These are phyloP conservation scores for Talaromyces sp. DNA, from an alignment of 2,329 filamentous ascomycete genomes.

Conservation along the genomic window DNA sequence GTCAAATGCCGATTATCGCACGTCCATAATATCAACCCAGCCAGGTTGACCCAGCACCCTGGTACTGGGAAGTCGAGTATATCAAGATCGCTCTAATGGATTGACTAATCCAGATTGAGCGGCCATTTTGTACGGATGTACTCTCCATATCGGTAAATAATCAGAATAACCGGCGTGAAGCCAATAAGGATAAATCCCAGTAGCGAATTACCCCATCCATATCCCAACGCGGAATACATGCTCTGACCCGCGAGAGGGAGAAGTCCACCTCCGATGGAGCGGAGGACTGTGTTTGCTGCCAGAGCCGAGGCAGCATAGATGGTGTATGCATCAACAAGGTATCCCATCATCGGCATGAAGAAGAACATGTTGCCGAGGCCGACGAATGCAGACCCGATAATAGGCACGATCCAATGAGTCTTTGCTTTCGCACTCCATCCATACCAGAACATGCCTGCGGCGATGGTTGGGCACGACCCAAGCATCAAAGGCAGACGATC, in stretches of 20 bases:
- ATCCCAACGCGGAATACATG: conserved; percentile 43
- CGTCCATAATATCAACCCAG: neutral
- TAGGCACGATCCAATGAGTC: conserved; percentile 56
- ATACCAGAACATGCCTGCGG: conserved; percentile 49
- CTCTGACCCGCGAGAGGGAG: conserved; percentile 57
- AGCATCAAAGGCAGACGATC: conserved; percentile 19
- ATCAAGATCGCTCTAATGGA: neutral
- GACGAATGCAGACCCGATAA: conserved; percentile 54
- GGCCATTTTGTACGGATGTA: conserved; percentile 23
- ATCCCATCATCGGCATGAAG: conserved; percentile 55
- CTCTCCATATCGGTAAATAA: conserved; percentile 31
- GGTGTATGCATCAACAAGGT: conserved; percentile 55
- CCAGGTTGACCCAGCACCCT: neutral
- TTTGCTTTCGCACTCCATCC: conserved; percentile 52
- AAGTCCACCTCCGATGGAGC: conserved; percentile 54
- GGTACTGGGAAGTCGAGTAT: neutral
- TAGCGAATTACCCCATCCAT: conserved; percentile 50
- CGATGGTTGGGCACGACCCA: conserved; percentile 8
- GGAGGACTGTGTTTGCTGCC: conserved; percentile 52
- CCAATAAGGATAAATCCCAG: conserved; percentile 53
- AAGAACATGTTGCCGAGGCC: conserved; percentile 49
- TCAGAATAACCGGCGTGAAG: conserved; percentile 38
- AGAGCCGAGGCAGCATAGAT: conserved; percentile 45
- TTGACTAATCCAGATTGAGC: conserved; percentile 14
- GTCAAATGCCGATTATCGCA: neutral